Conservation (phyloP, 2,329 filamentous ascomycete genomes). For the Chaetomium sp. region DNA sequence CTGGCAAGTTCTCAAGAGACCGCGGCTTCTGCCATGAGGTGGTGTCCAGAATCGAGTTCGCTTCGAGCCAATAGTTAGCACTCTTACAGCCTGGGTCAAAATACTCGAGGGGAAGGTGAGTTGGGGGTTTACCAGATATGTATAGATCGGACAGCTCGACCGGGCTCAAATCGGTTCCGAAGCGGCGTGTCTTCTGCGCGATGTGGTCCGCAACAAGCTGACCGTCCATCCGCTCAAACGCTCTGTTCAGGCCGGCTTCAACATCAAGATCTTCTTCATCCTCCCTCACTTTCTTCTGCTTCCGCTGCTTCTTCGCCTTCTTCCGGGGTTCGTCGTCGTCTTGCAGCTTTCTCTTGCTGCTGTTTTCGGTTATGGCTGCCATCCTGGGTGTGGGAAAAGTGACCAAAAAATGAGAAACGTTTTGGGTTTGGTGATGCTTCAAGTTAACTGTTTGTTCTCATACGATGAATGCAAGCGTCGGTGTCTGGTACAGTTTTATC, state of each 20-base stretch:
- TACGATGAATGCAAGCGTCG: too few species aligned
- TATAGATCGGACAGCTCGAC: conserved; percentile 80
- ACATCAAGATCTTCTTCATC: conserved; percentile 56
- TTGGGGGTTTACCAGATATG: conserved; percentile 58
- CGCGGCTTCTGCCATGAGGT: conserved; percentile 64
- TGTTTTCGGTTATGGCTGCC: conserved; percentile 3
- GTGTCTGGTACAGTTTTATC: too few species aligned
- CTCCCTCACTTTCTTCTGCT: conserved; percentile 46
- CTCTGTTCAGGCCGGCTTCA: conserved; percentile 69
- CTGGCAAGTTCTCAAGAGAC: conserved; percentile 65
- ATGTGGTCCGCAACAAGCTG: conserved; percentile 79
- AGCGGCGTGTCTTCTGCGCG: conserved; percentile 68
- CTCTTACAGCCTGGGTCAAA: neutral
- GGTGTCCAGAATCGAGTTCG: conserved; percentile 70
- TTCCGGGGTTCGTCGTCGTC: conserved; percentile 33
- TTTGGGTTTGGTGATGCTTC: neutral
- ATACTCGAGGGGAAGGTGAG: too few species aligned
- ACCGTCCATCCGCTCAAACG: conserved; percentile 76
- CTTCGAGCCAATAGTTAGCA: conserved; percentile 35
- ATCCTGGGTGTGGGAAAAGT: neutral
- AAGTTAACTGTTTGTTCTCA: too few species aligned
- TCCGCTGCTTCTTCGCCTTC: conserved; percentile 37
- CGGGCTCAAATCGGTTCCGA: conserved; percentile 71
- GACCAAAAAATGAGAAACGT: neutral
- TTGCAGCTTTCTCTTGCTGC: conserved; percentile 52